Conservation (phyloP, 106 monocot genomes). For the Ottelia alismoides region DNA sequence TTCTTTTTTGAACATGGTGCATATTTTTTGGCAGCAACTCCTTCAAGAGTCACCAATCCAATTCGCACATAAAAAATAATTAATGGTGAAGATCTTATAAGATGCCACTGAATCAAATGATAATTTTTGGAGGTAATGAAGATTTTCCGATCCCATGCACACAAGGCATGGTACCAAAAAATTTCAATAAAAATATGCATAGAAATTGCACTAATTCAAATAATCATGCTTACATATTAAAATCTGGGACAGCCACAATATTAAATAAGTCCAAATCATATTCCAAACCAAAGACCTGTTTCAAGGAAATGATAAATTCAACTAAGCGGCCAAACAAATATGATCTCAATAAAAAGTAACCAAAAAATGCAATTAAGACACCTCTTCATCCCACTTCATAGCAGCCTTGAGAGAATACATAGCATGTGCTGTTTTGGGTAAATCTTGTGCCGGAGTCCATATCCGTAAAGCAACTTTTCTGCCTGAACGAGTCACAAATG, state of each 20-base stretch:
- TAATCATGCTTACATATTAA: conserved; percentile 73
- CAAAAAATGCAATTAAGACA: conserved; percentile 17
- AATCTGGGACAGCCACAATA: conserved; percentile 99
- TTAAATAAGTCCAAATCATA: conserved; percentile 98
- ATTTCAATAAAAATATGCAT: too few species aligned
- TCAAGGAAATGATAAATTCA: not conserved
- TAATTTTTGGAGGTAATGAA: too few species aligned
- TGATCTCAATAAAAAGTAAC: too few species aligned
- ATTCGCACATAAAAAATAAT: too few species aligned
- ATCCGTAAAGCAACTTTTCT: conserved; percentile 65
- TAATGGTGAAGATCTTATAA: too few species aligned
- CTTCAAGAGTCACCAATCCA: too few species aligned
- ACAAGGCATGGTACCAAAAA: too few species aligned
- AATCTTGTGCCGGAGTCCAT: conserved; percentile 86
- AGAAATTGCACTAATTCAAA: not conserved
- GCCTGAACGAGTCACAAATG: conserved; percentile 73
- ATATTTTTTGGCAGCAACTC: too few species aligned
- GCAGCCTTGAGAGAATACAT: conserved; percentile 99
- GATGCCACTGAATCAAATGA: too few species aligned
- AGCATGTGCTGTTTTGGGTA: conserved; percentile 95
- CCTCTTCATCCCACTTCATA: conserved; percentile 99
- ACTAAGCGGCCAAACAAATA: too few species aligned
- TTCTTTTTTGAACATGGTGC: too few species aligned
- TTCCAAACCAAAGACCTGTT: conserved; percentile 94
- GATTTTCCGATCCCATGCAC: too few species aligned